Evolutionary conservation across 2,329 filamentous ascomycete genomes (phyloP).

Genomic region (Ceratocystis ficicola): DNA sequence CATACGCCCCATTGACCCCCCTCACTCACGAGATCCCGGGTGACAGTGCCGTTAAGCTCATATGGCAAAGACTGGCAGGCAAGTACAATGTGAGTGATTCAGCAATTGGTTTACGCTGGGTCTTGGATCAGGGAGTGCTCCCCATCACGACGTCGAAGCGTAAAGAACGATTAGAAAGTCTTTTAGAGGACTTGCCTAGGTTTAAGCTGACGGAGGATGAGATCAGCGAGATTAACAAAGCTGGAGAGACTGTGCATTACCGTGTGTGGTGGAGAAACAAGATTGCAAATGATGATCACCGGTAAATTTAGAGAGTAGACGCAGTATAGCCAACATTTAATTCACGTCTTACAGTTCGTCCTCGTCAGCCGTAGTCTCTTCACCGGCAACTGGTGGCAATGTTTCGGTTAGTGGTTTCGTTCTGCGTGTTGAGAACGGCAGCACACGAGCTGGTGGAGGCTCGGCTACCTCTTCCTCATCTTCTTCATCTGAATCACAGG

Average conservation of each 20-base stretch:
- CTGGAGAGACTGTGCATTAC: slow-evolving; percentile 49
- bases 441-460: slow-evolving; percentile 31
- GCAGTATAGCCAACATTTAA: not conserved
- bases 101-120: slow-evolving; percentile 48
- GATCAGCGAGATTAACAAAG: slow-evolving; percentile 42
- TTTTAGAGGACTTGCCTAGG: slow-evolving; percentile 37
- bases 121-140: slow-evolving; percentile 47
- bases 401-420: slow-evolving; percentile 25
- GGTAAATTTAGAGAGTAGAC: slow-evolving; percentile 26
- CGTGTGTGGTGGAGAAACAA: slow-evolving; percentile 46
- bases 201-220: slow-evolving; percentile 51
- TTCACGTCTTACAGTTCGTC: slow-evolving; percentile 6
- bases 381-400: slow-evolving; percentile 34
- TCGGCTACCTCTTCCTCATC: slow-evolving; percentile 24
- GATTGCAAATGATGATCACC: slow-evolving; percentile 42
- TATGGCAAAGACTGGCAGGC: slow-evolving; percentile 39
- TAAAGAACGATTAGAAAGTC: slow-evolving; percentile 45
- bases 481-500: not conserved
- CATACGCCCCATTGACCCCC: slow-evolving; percentile 45
- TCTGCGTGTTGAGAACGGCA: slow-evolving; percentile 36
- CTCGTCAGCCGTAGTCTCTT: slow-evolving; percentile 11
- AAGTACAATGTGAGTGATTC: slow-evolving; percentile 48
- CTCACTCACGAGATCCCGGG: slow-evolving; percentile 34
- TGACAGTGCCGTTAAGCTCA: slow-evolving; percentile 42
- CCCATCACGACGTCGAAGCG: slow-evolving; percentile 49